These are phyloP conservation scores for Marsdenia floribunda DNA, from an alignment of 257 asterid genomes.

Conservation along the genomic window DNA sequence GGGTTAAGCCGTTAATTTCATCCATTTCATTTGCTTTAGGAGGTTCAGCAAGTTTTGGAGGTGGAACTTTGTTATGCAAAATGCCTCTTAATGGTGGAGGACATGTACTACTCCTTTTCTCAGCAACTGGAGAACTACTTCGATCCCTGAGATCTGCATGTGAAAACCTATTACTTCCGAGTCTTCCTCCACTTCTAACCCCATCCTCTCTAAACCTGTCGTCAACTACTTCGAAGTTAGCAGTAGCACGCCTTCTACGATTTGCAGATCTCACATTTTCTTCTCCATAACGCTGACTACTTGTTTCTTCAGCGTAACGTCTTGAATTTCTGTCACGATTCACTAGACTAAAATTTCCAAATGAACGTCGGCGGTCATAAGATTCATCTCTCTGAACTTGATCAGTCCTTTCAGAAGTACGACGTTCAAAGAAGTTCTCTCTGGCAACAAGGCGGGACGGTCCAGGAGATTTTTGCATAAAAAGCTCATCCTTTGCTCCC, in stretches of 20 bases:
- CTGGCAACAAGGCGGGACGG: constrained; percentile 24
- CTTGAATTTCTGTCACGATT: constrained; percentile 31
- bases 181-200: constrained; percentile 32
- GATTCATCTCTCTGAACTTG: constrained; percentile 33
- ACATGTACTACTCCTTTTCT: constrained; percentile 17
- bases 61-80: constrained; percentile 37
- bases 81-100: constrained; percentile 33
- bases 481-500: constrained; percentile 27
- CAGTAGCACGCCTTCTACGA: constrained; percentile 31
- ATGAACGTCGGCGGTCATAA: constrained; percentile 24
- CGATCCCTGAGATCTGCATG: constrained; percentile 29
- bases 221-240: constrained; percentile 79
- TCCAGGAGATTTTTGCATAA: constrained; percentile 24
- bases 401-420: constrained; percentile 27
- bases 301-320: constrained; percentile 48
- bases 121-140: constrained; percentile 43
- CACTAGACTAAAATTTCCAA: constrained; percentile 27
- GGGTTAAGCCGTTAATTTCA: constrained; percentile 28
- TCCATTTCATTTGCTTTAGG: constrained; percentile 29
- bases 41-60: constrained; percentile 37
- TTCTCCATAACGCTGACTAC: constrained; percentile 39
- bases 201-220: constrained; percentile 82
- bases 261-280: constrained; percentile 32
- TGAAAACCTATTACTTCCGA: constrained; percentile 32
- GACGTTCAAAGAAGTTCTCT: constrained; percentile 30